Evolutionary conservation across 495 filamentous ascomycete genomes (phyloP).

Genomic region (Lophiotrema nucula): DNA sequence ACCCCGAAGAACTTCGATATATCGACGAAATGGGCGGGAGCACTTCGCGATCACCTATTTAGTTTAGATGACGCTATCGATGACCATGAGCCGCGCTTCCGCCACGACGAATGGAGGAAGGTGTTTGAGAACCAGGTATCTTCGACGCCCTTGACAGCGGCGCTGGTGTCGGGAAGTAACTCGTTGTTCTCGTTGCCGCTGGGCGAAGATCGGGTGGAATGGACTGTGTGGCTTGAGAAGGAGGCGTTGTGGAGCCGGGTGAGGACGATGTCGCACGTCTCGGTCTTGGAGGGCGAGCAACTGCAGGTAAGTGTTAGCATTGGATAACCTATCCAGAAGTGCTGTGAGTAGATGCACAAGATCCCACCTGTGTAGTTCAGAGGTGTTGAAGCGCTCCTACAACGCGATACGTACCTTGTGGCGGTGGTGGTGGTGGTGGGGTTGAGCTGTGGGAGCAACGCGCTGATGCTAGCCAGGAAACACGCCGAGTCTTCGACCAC

Average conservation of each 20-base stretch:
- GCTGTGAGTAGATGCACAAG: too few relatives aligned
- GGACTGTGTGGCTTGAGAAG: constrained; percentile 43
- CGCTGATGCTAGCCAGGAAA: too few relatives aligned
- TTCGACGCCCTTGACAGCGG: constrained; percentile 39
- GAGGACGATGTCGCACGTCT: constrained; percentile 61
- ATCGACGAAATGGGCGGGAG: too few relatives aligned
- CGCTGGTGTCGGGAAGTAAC: constrained; percentile 42
- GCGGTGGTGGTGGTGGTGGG: too few relatives aligned
- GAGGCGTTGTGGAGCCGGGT: constrained; percentile 55
- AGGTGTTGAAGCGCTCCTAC: too few relatives aligned
- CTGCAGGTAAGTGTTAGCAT: too few relatives aligned
- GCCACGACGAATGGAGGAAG: constrained; percentile 41
- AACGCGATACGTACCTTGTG: too few relatives aligned
- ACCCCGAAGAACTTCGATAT: constrained; percentile 51
- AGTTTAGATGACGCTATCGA: constrained; percentile 41
- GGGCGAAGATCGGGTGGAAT: constrained; percentile 41
- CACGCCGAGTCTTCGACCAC: constrained; percentile 26
- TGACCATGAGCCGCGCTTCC: constrained; percentile 56
- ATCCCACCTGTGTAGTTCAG: too few relatives aligned
- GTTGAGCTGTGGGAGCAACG: too few relatives aligned
- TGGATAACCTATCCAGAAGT: too few relatives aligned
- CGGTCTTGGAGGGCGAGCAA: constrained; percentile 50
- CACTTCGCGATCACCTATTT: constrained; percentile 47
- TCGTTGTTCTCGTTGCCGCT: constrained; percentile 54
- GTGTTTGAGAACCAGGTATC: constrained; percentile 52